A percentile compares a stretch with the other conserved stretches of the same genome.
These are phyloP conservation scores for Fusarium caatingaense DNA, from an alignment of 2,329 filamentous ascomycete species.

Conservation along the genomic window DNA sequence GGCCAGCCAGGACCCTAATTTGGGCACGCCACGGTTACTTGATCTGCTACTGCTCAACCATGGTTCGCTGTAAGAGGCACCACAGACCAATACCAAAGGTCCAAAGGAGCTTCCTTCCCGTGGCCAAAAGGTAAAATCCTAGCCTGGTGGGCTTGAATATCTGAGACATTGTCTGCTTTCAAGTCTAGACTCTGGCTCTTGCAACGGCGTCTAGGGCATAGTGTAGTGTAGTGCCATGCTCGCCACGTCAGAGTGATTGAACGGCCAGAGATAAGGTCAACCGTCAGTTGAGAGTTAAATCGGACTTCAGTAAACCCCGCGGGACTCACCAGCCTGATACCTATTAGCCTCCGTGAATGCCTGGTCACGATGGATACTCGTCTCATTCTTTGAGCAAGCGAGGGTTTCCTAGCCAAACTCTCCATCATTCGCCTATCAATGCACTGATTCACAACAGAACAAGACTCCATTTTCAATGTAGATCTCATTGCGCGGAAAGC, in stretches of 20 bases:
- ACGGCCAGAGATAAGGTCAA: conserved; percentile 21
- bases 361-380: conserved; percentile 19
- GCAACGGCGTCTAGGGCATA: conserved; percentile 20
- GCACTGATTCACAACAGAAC: background rate
- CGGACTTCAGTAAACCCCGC: conserved; percentile 22
- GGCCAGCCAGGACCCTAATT: conserved; percentile 43
- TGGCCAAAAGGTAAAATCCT: conserved; percentile 22
- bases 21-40: conserved; percentile 29
- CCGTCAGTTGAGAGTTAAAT: conserved; percentile 7
- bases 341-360: background rate
- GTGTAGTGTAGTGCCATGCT: conserved; percentile 4
- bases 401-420: conserved; percentile 14
- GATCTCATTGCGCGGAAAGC: conserved; percentile 37
- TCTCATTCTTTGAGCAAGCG: conserved; percentile 18
- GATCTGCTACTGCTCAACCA: conserved; percentile 37
- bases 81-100: conserved; percentile 24
- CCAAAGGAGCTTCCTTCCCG: conserved; percentile 41
- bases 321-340: background rate
- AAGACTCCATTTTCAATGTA: conserved; percentile 34
- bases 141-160: background rate
- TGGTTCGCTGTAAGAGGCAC: conserved; percentile 33
- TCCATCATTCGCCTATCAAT: background rate
- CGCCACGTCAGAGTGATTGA: conserved; percentile 41
- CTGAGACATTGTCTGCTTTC: conserved; percentile 21
- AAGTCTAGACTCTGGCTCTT: conserved; percentile 19